Evolutionary conservation across 2,329 filamentous ascomycete species (phyloP).

Genomic region (Rutstroemia sp.): DNA sequence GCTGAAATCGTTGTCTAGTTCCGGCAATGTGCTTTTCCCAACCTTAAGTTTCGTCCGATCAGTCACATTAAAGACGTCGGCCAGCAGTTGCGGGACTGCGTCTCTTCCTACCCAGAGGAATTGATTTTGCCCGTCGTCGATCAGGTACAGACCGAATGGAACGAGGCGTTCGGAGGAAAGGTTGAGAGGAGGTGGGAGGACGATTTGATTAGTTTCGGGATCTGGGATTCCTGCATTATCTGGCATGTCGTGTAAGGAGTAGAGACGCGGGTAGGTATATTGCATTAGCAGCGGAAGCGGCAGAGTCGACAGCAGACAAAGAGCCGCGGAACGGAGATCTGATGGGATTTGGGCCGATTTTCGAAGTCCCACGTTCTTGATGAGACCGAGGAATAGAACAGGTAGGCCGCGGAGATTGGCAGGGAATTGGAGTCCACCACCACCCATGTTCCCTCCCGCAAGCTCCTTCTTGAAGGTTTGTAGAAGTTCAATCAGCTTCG

Average conservation of each 20-base stretch:
- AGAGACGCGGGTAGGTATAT: constrained; percentile 81
- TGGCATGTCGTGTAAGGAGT: constrained; percentile 93
- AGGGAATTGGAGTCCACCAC: constrained; percentile 84
- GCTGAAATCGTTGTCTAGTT: constrained; percentile 93
- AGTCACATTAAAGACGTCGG: constrained; percentile 82
- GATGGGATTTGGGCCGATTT: constrained; percentile 92
- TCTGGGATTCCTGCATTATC: constrained; percentile 85
- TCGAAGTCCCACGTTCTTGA: constrained; percentile 90
- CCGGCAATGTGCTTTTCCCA: constrained; percentile 80
- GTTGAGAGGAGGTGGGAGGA: constrained; percentile 77
- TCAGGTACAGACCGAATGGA: constrained; percentile 86
- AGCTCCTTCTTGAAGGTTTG: constrained; percentile 97
- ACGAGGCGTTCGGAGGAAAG: constrained; percentile 82
- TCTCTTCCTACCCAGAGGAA: constrained; percentile 96
- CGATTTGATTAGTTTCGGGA: constrained; percentile 77
- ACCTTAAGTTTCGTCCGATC: constrained; percentile 82
- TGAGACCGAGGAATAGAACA: constrained; percentile 84
- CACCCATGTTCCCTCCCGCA: constrained; percentile 90
- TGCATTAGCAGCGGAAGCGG: constrained; percentile 85
- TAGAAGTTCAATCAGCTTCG: constrained; percentile 85
- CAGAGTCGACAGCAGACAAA: constrained; percentile 89
- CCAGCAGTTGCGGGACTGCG: constrained; percentile 78
- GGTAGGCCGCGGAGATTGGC: constrained; percentile 85
- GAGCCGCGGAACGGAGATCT: constrained; percentile 85
- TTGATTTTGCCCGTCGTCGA: constrained; percentile 95